phyloP scores from a whole-genome alignment of 1,139 yeast species.

The Debaryomyces psychrophilus region DNA sequence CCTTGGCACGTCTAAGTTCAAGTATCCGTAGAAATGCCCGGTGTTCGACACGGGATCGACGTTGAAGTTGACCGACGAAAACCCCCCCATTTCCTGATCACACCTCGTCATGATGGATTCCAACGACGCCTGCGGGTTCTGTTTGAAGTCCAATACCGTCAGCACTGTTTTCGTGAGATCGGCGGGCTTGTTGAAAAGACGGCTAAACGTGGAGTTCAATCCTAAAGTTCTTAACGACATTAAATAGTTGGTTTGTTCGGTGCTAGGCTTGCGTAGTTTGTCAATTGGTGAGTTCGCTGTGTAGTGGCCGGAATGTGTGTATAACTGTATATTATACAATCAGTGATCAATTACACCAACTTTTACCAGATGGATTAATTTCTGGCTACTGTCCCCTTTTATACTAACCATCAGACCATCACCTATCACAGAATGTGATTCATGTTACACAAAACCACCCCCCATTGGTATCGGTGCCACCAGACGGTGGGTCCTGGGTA shows the following conservation, averaged over 20 bases:
- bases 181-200: conserved; percentile 38
- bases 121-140: conserved; percentile 44
- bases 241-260: background rate
- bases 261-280: background rate
- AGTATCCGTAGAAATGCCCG: conserved; percentile 70
- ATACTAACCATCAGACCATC: conserved; percentile 2
- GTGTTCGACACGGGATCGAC: conserved; percentile 38
- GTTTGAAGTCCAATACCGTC: conserved; percentile 59
- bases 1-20: conserved; percentile 75
- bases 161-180: conserved; percentile 35
- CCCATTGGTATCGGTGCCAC: background rate
- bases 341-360: conserved; percentile 1
- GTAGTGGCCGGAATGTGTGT: background rate
- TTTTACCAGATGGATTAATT: background rate
- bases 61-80: conserved; percentile 63
- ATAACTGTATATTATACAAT: background rate
- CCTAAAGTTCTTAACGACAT: conserved; percentile 53
- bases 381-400: conserved; percentile 9
- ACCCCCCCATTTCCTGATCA: conserved; percentile 80
- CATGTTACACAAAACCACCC: background rate
- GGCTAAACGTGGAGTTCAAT: conserved; percentile 39
- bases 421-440: conserved; percentile 1
- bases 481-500: background rate
- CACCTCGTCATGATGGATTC: conserved; percentile 59
- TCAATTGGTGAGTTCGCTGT: background rate